A percentile compares a stretch with the other conserved stretches of the same genome.
Conservation (phyloP, 345 rosid genomes). For the Eucalyptus polybractea region DNA sequence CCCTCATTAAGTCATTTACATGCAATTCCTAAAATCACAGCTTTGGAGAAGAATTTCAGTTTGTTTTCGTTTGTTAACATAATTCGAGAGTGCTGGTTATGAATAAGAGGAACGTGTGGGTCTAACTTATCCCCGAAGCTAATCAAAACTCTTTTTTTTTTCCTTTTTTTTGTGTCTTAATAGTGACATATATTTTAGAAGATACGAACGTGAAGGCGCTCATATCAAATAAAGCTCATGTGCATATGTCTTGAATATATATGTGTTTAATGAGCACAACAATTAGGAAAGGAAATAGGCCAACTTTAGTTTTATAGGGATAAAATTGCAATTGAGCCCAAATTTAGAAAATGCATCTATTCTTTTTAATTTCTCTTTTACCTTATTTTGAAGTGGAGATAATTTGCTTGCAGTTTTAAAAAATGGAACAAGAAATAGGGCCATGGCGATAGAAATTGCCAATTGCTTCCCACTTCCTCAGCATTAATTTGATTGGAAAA, state of each 20-base stretch:
- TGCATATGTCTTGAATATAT: background rate
- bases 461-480: background rate
- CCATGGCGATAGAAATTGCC: background rate
- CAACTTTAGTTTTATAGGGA: background rate
- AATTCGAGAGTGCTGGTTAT: background rate
- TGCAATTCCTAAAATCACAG: background rate
- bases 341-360: background rate
- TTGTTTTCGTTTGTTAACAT: background rate
- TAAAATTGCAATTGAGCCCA: background rate
- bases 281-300: background rate
- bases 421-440: background rate
- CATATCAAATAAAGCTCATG: background rate
- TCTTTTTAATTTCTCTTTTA: background rate
- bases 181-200: background rate
- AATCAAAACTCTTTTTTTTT: background rate
- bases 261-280: background rate
- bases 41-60: background rate
- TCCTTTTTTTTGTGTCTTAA: fast-evolving
- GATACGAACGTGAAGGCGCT: background rate
- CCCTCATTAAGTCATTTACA: background rate
- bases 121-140: background rate
- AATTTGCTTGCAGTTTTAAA: background rate
- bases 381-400: background rate
- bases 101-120: background rate
- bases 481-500: background rate